These are phyloP conservation scores for Rhynchospora pubera DNA, from an alignment of 176 grass and related monocot genomes.

Conservation along the genomic window DNA sequence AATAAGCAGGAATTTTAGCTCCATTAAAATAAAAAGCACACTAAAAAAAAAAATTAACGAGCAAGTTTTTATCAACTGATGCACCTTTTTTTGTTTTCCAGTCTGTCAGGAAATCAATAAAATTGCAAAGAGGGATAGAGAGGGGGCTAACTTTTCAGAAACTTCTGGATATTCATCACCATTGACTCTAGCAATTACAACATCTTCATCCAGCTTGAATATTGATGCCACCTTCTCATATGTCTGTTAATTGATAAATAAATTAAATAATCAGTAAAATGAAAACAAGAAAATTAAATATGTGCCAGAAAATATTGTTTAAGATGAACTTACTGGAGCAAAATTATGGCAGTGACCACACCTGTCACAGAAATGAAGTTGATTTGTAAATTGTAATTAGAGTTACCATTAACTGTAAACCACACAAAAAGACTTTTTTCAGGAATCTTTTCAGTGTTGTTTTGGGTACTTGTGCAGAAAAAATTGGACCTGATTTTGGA, in stretches of 20 bases:
- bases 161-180: slow-evolving; percentile 67
- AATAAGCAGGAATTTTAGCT: too few species aligned
- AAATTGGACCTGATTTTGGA: too few species aligned
- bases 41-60: too few species aligned
- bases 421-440: too few species aligned
- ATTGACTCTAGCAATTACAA: slow-evolving; percentile 81
- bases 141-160: slow-evolving; percentile 55
- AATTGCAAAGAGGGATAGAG: not conserved
- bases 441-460: too few species aligned
- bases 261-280: slow-evolving; percentile 17
- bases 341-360: slow-evolving; percentile 91
- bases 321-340: slow-evolving; percentile 67
- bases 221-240: slow-evolving; percentile 72
- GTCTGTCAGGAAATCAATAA: too few species aligned
- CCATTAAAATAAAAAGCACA: too few species aligned
- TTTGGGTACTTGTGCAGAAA: too few species aligned
- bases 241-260: slow-evolving; percentile 31
- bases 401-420: too few species aligned
- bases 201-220: slow-evolving; percentile 54
- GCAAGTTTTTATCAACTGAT: too few species aligned
- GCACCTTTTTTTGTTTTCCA: too few species aligned
- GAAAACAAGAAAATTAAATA: not conserved
- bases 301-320: not conserved
- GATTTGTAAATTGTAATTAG: too few species aligned
- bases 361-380: slow-evolving; percentile 41